phyloP scores from a whole-genome alignment of 78 protist genomes.

The Dictyostelium brefeldianum region DNA sequence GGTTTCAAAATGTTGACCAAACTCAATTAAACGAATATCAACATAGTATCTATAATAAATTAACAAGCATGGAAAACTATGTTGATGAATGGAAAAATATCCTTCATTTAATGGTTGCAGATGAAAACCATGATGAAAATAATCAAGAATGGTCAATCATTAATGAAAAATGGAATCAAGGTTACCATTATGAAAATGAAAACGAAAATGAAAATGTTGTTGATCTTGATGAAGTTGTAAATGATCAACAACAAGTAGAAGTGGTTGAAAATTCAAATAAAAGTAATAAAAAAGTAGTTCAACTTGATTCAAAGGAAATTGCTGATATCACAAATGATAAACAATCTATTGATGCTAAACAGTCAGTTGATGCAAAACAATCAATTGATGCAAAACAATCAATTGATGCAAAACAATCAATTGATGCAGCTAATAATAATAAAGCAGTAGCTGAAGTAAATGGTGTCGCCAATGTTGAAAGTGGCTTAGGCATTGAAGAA shows the following conservation, averaged over 20 bases:
- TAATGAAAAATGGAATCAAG: slow-evolving; percentile 1
- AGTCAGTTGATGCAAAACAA: too few species aligned
- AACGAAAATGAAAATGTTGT: neutral
- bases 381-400: too few species aligned
- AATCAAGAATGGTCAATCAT: neutral
- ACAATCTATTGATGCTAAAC: too few species aligned
- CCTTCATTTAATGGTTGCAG: neutral
- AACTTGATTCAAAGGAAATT: too few species aligned
- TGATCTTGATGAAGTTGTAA: neutral
- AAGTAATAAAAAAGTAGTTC: too few species aligned
- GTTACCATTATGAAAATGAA: slow-evolving; percentile 15
- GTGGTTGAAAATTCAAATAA: neutral
- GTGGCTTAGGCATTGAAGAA: too few species aligned
- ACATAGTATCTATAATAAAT: neutral
- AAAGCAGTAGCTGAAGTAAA: neutral
- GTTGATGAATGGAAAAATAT: slow-evolving; percentile 1
- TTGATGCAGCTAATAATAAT: too few species aligned
- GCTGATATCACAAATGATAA: too few species aligned
- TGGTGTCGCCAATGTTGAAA: neutral
- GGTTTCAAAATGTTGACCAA: slow-evolving; percentile 3
- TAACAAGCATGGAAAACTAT: neutral
- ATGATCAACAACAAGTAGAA: neutral
- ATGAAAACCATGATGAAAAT: neutral
- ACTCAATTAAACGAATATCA: neutral
- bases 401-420: too few species aligned